phyloP scores from a whole-genome alignment of 129 eudicot genomes.

The Ambrosia trifida region DNA sequence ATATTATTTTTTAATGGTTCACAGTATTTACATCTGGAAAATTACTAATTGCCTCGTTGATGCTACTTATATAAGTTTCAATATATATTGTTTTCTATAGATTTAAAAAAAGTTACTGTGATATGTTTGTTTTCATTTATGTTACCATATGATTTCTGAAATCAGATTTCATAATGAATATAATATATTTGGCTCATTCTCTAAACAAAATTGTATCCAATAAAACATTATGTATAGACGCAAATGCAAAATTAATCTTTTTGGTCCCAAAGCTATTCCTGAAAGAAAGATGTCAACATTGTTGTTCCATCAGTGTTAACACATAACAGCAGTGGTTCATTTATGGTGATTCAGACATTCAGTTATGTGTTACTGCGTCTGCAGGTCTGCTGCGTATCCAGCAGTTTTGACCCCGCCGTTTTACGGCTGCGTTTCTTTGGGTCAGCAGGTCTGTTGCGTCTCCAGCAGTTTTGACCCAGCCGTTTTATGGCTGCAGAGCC shows the following conservation, averaged over 20 bases:
- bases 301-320: not conserved
- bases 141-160: not conserved
- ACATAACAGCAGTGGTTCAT: not conserved
- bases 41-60: too few relatives aligned
- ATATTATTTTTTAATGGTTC: too few relatives aligned
- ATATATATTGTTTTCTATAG: not conserved
- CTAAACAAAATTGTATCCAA: too few relatives aligned
- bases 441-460: too few relatives aligned
- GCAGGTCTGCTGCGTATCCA: too few relatives aligned
- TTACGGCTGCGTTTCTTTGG: too few relatives aligned
- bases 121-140: not conserved
- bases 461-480: too few relatives aligned
- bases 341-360: not conserved
- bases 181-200: too few relatives aligned
- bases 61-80: not conserved
- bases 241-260: not conserved
- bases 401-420: too few relatives aligned
- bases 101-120: not conserved
- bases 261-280: not conserved
- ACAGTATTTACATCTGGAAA: too few relatives aligned
- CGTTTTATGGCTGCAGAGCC: too few relatives aligned
- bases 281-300: slow-evolving; percentile 2
- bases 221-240: not conserved
- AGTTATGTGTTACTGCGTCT: too few relatives aligned
- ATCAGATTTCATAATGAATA: not conserved